These are phyloP conservation scores for Candida tropicalis DNA, from an alignment of 1,139 yeast genomes.

Conservation along the genomic window DNA sequence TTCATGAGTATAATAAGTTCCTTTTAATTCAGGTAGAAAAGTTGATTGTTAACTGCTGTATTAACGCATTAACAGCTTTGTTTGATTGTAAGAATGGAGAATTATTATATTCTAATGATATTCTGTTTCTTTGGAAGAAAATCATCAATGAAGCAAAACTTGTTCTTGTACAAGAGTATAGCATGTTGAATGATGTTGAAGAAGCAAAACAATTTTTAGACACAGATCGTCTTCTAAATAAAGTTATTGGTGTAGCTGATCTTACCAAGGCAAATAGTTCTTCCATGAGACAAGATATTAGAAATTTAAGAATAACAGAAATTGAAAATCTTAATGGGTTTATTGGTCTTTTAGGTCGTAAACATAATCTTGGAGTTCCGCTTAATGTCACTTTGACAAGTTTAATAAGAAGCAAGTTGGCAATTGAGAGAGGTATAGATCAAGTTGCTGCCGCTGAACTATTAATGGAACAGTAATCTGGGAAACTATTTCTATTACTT, in stretches of 20 bases:
- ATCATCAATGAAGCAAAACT: slow-evolving; percentile 51
- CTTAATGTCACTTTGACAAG: slow-evolving; percentile 50
- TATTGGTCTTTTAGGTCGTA: slow-evolving; percentile 54
- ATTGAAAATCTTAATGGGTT: slow-evolving; percentile 81
- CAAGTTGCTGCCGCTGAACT: slow-evolving; percentile 16
- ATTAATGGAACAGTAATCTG: slow-evolving; percentile 7
- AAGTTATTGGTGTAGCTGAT: slow-evolving; percentile 51
- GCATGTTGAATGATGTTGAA: slow-evolving; percentile 21
- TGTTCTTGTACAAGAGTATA: slow-evolving; percentile 42
- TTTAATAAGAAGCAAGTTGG: slow-evolving; percentile 49
- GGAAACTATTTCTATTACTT: too few species aligned
- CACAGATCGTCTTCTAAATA: slow-evolving; percentile 44
- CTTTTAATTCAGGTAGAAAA: slow-evolving; percentile 71
- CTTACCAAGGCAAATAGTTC: slow-evolving; percentile 63
- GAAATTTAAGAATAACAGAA: slow-evolving; percentile 65
- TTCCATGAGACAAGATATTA: slow-evolving; percentile 86
- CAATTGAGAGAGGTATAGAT: slow-evolving; percentile 36
- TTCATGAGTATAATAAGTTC: slow-evolving; percentile 55
- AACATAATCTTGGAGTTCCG: slow-evolving; percentile 41
- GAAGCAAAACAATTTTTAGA: slow-evolving; percentile 42
- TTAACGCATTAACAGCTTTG: slow-evolving; percentile 74
- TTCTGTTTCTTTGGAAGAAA: slow-evolving; percentile 33
- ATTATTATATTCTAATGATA: slow-evolving; percentile 41
- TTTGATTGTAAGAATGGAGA: slow-evolving; percentile 76
- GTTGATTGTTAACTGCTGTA: slow-evolving; percentile 70